phyloP scores from a whole-genome alignment of 208 protist species.

The Leishmania tarentolae region DNA sequence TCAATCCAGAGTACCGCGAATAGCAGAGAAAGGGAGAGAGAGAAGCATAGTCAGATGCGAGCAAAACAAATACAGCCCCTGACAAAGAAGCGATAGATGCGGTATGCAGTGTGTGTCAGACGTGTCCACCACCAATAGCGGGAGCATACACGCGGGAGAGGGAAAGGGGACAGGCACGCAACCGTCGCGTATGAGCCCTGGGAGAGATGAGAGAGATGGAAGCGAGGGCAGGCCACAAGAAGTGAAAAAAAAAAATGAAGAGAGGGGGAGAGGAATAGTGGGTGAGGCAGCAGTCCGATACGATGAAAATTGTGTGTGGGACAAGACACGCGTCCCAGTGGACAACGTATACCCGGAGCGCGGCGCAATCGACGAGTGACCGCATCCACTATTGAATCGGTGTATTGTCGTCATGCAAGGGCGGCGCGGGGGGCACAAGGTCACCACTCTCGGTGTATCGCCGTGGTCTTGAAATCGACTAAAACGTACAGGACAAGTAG shows the following conservation, averaged over 20 bases:
- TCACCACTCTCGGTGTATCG: background rate
- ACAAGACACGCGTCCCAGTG: background rate
- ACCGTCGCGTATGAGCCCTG: background rate
- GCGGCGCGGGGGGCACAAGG: background rate
- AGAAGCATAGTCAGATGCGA: background rate
- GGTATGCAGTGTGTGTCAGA: background rate
- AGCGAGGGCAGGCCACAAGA: background rate
- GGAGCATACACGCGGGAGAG: background rate
- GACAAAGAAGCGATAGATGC: background rate
- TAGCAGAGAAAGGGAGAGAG: background rate
- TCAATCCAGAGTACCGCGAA: background rate
- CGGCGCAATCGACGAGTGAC: background rate
- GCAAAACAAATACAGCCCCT: background rate
- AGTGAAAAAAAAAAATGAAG: background rate
- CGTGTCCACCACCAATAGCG: background rate
- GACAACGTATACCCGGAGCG: background rate
- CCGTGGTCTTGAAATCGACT: background rate
- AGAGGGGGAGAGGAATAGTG: background rate
- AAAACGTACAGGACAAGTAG: background rate
- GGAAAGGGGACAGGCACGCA: background rate
- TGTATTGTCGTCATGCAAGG: background rate
- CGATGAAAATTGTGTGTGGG: background rate
- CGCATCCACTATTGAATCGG: background rate
- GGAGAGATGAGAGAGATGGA: background rate
- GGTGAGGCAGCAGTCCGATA: background rate